These are phyloP conservation scores for Lactarius deliciosus DNA, from an alignment of 768 basidiomycete genomes.

Conservation along the genomic window DNA sequence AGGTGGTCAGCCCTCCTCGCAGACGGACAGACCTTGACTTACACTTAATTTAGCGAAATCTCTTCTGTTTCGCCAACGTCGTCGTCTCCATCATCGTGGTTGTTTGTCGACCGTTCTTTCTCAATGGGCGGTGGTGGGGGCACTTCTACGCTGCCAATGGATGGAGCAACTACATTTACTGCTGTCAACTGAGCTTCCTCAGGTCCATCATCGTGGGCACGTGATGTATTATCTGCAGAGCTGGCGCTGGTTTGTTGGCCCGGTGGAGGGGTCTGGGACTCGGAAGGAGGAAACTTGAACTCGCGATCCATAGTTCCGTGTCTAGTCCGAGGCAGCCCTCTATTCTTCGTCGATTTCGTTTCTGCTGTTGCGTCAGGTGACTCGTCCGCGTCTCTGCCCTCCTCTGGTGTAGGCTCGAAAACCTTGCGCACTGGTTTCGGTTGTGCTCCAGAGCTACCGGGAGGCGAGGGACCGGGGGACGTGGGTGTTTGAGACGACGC, in stretches of 20 bases:
- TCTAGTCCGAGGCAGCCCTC: conserved; percentile 34
- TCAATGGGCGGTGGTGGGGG: conserved; percentile 79
- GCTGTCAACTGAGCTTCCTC: conserved; percentile 20
- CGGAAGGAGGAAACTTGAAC: conserved; percentile 62
- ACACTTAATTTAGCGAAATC: conserved; percentile 42
- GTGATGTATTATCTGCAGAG: not conserved
- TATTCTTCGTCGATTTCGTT: conserved; percentile 28
- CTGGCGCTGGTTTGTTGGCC: not conserved
- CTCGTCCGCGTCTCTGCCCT: conserved; percentile 40
- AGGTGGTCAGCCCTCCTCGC: not conserved
- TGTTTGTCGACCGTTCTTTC: conserved; percentile 54
- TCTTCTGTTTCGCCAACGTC: conserved; percentile 81
- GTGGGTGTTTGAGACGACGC: conserved; percentile 47
- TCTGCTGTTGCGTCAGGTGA: conserved; percentile 32
- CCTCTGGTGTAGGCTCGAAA: conserved; percentile 56
- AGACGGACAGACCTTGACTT: not conserved
- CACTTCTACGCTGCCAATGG: conserved; percentile 71
- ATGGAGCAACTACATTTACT: conserved; percentile 45
- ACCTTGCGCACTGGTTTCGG: conserved; percentile 29
- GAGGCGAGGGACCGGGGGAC: conserved; percentile 41
- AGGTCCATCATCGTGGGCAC: not conserved
- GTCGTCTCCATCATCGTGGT: conserved; percentile 58
- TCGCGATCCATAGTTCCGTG: conserved; percentile 77
- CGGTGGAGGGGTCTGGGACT: not conserved
- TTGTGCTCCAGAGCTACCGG: conserved; percentile 36